Percentiles rank a stretch among this genome's conserved stretches.
Conservation (phyloP, 1,139 yeast species). For the Diutina pseudorugosa region DNA sequence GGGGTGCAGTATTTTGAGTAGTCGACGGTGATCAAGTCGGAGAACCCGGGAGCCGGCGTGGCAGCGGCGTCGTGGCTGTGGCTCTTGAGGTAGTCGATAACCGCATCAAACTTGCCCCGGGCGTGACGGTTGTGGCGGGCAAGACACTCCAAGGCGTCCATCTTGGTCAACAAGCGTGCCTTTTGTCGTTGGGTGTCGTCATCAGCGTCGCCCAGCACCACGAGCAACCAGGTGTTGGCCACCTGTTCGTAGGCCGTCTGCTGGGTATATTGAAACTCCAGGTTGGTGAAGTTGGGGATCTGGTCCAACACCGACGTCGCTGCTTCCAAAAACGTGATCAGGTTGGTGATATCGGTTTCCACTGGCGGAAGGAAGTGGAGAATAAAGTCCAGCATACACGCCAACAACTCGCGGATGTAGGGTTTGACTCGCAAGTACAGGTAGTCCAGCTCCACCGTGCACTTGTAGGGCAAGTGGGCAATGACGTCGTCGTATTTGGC, state of each 20-base stretch:
- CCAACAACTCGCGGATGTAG: conserved; percentile 59
- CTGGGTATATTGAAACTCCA: conserved; percentile 63
- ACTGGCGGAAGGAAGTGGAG: conserved; percentile 72
- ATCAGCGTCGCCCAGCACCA: conserved; percentile 17
- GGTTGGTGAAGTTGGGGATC: conserved; percentile 61
- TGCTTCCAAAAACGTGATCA: conserved; percentile 56
- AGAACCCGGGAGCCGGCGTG: conserved; percentile 10
- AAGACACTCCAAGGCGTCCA: conserved; percentile 31
- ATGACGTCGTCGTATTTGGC: conserved; percentile 35
- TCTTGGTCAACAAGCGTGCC: conserved; percentile 9
- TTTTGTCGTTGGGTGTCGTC: conserved; percentile 15
- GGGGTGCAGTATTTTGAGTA: conserved; percentile 30
- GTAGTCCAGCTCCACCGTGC: conserved; percentile 66
- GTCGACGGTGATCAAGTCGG: conserved; percentile 34
- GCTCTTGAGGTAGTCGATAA: conserved; percentile 33
- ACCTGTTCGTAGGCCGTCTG: conserved; percentile 71
- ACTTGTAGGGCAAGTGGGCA: conserved; percentile 58
- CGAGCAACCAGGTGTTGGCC: conserved; percentile 62
- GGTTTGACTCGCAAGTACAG: conserved; percentile 79
- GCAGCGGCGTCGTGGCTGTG: conserved; percentile 21
- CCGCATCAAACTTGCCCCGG: conserved; percentile 34
- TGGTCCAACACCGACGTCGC: conserved; percentile 54
- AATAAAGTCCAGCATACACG: conserved; percentile 70
- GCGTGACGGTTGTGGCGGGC: conserved; percentile 48
- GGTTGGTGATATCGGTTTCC: conserved; percentile 26